These are phyloP conservation scores for Glomus cerebriforme DNA, from an alignment of 192 early-diverging fungal genomes.

Conservation along the genomic window DNA sequence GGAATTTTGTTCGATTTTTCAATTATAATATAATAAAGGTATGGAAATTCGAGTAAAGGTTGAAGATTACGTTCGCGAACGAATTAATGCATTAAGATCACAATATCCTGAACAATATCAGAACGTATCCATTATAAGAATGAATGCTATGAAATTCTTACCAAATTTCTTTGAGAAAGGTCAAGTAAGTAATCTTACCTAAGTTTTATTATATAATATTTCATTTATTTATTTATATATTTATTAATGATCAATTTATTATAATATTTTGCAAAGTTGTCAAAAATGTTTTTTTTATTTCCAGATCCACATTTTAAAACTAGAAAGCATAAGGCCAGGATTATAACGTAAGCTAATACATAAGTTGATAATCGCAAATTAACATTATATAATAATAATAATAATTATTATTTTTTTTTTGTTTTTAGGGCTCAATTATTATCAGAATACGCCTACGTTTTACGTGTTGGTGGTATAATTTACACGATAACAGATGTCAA, in stretches of 20 bases:
- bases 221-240: neutral
- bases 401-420: neutral
- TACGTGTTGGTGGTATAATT: slow-evolving; percentile 85
- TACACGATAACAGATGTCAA: slow-evolving; percentile 96
- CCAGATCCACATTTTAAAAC: slow-evolving; percentile 99
- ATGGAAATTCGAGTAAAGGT: slow-evolving; percentile 99
- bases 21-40: slow-evolving; percentile 40
- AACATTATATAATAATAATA: neutral
- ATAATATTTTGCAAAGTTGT: slow-evolving; percentile 57
- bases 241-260: neutral
- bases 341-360: slow-evolving; percentile 69
- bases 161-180: slow-evolving; percentile 97
- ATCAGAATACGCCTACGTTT: slow-evolving; percentile 95
- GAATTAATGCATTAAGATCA: slow-evolving; percentile 81
- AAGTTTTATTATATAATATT: neutral
- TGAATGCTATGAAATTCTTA: slow-evolving; percentile 99
- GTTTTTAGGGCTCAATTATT: slow-evolving; percentile 59
- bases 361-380: neutral
- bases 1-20: neutral
- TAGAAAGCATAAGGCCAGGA: slow-evolving; percentile 96
- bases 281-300: slow-evolving; percentile 97
- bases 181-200: slow-evolving; percentile 56
- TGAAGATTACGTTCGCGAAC: slow-evolving; percentile 86
- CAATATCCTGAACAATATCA: slow-evolving; percentile 83
- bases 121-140: slow-evolving; percentile 95